Evolutionary conservation across 495 filamentous ascomycete species (phyloP).

Genomic region (Hypomontagnella submonticulosa): DNA sequence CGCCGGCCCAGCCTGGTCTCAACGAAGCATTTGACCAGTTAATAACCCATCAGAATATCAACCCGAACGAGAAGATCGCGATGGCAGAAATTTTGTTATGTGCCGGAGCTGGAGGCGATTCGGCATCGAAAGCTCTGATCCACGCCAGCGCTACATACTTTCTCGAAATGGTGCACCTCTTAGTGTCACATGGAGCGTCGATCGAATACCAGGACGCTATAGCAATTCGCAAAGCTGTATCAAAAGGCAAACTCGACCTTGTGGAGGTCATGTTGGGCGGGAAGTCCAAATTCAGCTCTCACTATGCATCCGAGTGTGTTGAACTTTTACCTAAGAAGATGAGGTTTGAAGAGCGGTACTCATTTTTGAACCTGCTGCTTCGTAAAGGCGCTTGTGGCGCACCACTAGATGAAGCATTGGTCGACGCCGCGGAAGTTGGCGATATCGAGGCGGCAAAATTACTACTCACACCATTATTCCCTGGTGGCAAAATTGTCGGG

Average conservation of each 20-base stretch:
- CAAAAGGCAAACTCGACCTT: constrained; percentile 52
- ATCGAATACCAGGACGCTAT: constrained; percentile 57
- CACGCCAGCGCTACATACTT: constrained; percentile 53
- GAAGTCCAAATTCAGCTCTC: constrained; percentile 47
- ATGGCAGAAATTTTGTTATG: constrained; percentile 58
- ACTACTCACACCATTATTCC: constrained; percentile 56
- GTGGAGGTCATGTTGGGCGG: constrained; percentile 54
- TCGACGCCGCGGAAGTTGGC: constrained; percentile 53
- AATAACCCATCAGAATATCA: constrained; percentile 52
- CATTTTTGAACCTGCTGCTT: constrained; percentile 52
- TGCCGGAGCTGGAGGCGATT: constrained; percentile 57
- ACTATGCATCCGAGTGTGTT: constrained; percentile 57
- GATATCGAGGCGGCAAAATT: constrained; percentile 55
- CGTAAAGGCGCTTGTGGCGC: constrained; percentile 54
- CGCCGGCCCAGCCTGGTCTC: constrained; percentile 51
- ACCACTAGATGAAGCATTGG: constrained; percentile 52
- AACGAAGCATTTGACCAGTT: constrained; percentile 54
- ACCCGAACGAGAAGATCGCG: constrained; percentile 55
- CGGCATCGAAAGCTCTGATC: constrained; percentile 51
- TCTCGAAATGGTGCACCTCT: constrained; percentile 58
- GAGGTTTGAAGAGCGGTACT: constrained; percentile 54
- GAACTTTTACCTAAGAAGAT: constrained; percentile 55
- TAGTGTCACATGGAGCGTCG: constrained; percentile 58
- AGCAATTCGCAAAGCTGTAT: constrained; percentile 51
- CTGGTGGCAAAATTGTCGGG: constrained; percentile 39